Evolutionary conservation across 345 rosid genomes (phyloP), one percentile per base, ranked within the genome.

Genomic region (Salix exigua): DNA sequence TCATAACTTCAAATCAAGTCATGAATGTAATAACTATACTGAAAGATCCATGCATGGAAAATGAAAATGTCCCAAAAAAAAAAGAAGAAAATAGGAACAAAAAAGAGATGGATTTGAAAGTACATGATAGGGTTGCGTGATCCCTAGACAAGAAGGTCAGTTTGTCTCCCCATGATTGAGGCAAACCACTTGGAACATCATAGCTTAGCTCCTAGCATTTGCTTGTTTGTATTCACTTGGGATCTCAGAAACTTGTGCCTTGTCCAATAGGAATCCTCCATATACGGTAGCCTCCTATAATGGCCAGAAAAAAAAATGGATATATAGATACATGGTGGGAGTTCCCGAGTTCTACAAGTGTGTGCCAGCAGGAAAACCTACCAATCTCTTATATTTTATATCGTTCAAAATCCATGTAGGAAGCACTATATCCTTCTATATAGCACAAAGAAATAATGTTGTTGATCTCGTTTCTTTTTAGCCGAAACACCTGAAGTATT

Each of bases 111-210:
- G 77, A 81, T 40, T 26, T 70, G 65, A 25, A 82, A 83, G 85
- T 79, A 77, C 85, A 71, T 50, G 42, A 53, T 71, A 37, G 77
- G 51, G 65, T 60, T 80, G 67, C 46, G 76, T 73, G 84, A 85
- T 55, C 26, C 78, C 77, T 71, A 67, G 72, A 50, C 6, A 30
- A 42, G 76, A 70, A 72, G 71, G 64, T 78, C 81, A 70, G 46
- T 23, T 83, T 74, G 88, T 80, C 84, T 68, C 83, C 85, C 69
- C 82, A 73, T 82, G 68, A 73, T 68, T 82, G 63, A 63, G 66
- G 62, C 66, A 68, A 12, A 40, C 23, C 75, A 82, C 63, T 78
- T 31, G 30, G 44, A 51, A 40, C 74, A 38, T 69, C 55, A 25
- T 71, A 72, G 25, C 72, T 28, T 11, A 51, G 73, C 50, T 53